Evolutionary conservation across 2,329 filamentous ascomycete species (phyloP), one percentile per base, ranked within the genome.

Genomic region (Fusarium sp.): DNA sequence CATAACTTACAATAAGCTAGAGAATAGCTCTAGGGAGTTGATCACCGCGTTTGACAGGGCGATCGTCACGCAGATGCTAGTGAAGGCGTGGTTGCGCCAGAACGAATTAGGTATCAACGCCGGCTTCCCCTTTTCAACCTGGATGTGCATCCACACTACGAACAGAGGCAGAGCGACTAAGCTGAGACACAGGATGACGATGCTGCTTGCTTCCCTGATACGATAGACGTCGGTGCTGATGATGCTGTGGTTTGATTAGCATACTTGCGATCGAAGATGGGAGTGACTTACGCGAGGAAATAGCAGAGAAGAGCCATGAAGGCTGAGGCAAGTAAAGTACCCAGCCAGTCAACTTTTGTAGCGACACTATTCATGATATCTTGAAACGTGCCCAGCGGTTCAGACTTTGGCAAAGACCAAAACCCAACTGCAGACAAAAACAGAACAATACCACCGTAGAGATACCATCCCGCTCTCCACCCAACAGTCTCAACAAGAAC

Each of bases 31-130:
- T 69, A 85, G 80, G 0, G 79, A 79, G 48, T 85, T 84, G 8
- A 84, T 62, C 0, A 84, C 82, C 0, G 81, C 84, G 59, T 78
- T 83, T 0, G 84, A 80, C 6, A 87, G 64, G 7, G 84, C 74
- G 2, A 87, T 79, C 7, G 81, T 84, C 6, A 84, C 69, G 70
- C 88, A 90, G 21, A 88, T 84, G 26, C 79, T 82, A 0, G 85
- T 84, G 70, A 90, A 91, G 4, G 84, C 77, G 1, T 77, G 74
- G 45, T 88, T 89, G n/a, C 78, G 81, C 89, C 89, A 91, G 0
- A 91, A 77, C 0, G 83, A 84, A 73, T 90, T 90, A 0, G 89
- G 89, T 23, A 91, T 89, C 10, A 91, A 75, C 1, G 87, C 87
- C 14, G 87, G 84, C 4, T 79, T 80, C 12, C 80, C 79, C 0